Base-by-base conservation (phyloP, 1,139 yeast species). In the Protomyces macrosporus region DNA sequence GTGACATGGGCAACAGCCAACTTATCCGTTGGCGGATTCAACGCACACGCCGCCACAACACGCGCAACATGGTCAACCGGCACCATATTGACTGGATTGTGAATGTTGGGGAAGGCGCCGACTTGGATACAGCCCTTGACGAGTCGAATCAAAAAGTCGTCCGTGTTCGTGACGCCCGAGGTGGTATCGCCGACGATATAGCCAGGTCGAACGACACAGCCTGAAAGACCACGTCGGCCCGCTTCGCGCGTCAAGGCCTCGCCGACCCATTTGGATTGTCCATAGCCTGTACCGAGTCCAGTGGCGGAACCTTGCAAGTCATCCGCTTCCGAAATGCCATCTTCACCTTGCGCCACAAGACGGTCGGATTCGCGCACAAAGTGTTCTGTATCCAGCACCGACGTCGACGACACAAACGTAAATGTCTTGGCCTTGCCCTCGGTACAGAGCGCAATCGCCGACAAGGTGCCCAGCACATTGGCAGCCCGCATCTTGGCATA, bases 11-110 rank as follows among this genome's bases (percentile, higher is more conserved):
- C 93, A 60, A 93, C 98, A 0, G 84, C 77, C 54, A 89, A 76
- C 1, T 71, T 73, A 5, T 63, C 35, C 4, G 58, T 74, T 45
- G 95, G 90, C 40, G 97, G 95, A 69, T 84, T 83, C 69, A 93
- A 80, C 0, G 96, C 87, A 39, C 95, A 78, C 0, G 98, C 90
- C 60, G 86, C 88, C 40, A 87, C 90, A 33, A 90, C 89, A 64
- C 96, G 83, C 0, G 98, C 98, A 69, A 93, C 98, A 71, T 93
- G 98, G 71, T 93, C 98, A 45, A 93, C 98, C 3, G 98, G 98
- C 32, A 90, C 97, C 90, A 91, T 90, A 75, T 95, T 95, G 55
- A 91, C 96, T 58, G 86, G 83, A 78, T 93, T 93, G 70, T 83
- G 76, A 68, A 93, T 90, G 71, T 88, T 88, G 32, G 99, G 98